Conservation (phyloP, 768 basidiomycete genomes). For the Hypsizygus marmoreus region DNA sequence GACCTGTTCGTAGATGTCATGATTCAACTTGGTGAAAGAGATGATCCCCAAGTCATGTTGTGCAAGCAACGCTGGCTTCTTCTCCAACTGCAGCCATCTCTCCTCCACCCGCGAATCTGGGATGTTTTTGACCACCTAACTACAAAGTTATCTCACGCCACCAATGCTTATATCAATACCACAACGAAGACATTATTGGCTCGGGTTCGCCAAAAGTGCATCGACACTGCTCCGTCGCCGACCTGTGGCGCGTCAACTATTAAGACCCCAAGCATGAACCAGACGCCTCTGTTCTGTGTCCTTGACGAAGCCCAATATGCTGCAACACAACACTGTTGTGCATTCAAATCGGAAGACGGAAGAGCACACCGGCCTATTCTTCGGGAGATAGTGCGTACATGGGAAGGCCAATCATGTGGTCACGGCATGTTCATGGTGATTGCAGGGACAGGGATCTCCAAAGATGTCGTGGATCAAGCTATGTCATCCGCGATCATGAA, state of each 20-base stretch:
- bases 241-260: slow-evolving; percentile 10
- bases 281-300: slow-evolving; percentile 43
- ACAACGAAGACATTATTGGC: slow-evolving; percentile 34
- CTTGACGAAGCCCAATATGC: slow-evolving; percentile 49
- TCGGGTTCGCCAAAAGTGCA: slow-evolving; percentile 30
- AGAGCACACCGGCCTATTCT: slow-evolving; percentile 38
- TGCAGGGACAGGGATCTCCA: slow-evolving; percentile 47
- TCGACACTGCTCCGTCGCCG: slow-evolving; percentile 1
- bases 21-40: slow-evolving; percentile 15
- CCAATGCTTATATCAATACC: slow-evolving; percentile 36
- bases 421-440: slow-evolving; percentile 46
- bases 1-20: slow-evolving; percentile 37
- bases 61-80: slow-evolving; percentile 42
- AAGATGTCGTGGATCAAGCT: slow-evolving; percentile 44
- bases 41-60: slow-evolving; percentile 15
- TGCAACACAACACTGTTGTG: slow-evolving; percentile 35
- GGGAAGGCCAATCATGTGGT: slow-evolving; percentile 39
- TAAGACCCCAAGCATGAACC: slow-evolving; percentile 17
- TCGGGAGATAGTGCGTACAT: slow-evolving; percentile 43
- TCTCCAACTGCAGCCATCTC: slow-evolving; percentile 41
- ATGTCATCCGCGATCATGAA: slow-evolving; percentile 51
- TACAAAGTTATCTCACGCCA: slow-evolving; percentile 31
- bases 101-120: slow-evolving; percentile 36
- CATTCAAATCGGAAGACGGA: slow-evolving; percentile 40
- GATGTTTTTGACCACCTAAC: slow-evolving; percentile 44